phyloP scores from a whole-genome alignment of 495 filamentous ascomycete genomes.

The Glonium stellatum region DNA sequence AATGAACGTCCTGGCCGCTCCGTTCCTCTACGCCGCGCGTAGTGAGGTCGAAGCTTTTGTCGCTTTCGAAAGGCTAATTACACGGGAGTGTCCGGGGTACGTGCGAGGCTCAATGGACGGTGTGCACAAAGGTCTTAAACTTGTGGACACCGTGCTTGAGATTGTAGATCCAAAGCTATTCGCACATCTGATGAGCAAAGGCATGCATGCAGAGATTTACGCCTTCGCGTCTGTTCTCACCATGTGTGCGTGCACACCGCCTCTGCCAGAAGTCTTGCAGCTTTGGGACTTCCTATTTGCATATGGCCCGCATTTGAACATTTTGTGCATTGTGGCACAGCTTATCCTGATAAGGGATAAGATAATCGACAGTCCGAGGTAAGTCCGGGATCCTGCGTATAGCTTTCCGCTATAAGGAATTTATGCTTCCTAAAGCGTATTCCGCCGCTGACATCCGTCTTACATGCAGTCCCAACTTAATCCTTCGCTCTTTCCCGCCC shows the following conservation, averaged over 20 bases:
- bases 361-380: slow-evolving; percentile 78
- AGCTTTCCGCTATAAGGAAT: not conserved
- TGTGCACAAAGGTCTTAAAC: slow-evolving; percentile 80
- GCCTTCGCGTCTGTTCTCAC: slow-evolving; percentile 97
- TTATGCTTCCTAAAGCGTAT: not conserved
- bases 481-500: slow-evolving; percentile 81
- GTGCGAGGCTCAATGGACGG: slow-evolving; percentile 95
- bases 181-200: slow-evolving; percentile 71
- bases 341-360: slow-evolving; percentile 78
- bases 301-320: slow-evolving; percentile 89
- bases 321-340: slow-evolving; percentile 96
- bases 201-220: slow-evolving; percentile 86
- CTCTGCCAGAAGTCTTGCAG: slow-evolving; percentile 83
- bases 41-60: slow-evolving; percentile 93
- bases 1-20: slow-evolving; percentile 99
- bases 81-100: slow-evolving; percentile 85
- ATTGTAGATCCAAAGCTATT: slow-evolving; percentile 88
- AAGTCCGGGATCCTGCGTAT: slow-evolving; percentile 25
- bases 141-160: slow-evolving; percentile 84
- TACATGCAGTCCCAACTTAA: slow-evolving; percentile 69
- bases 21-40: slow-evolving; percentile 89
- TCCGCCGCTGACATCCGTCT: slow-evolving; percentile 5
- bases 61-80: slow-evolving; percentile 83
- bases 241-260: slow-evolving; percentile 93
- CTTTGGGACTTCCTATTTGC: slow-evolving; percentile 99